Base-by-base conservation (phyloP, 2,329 filamentous ascomycete species). In the Coleophoma cylindrospora region DNA sequence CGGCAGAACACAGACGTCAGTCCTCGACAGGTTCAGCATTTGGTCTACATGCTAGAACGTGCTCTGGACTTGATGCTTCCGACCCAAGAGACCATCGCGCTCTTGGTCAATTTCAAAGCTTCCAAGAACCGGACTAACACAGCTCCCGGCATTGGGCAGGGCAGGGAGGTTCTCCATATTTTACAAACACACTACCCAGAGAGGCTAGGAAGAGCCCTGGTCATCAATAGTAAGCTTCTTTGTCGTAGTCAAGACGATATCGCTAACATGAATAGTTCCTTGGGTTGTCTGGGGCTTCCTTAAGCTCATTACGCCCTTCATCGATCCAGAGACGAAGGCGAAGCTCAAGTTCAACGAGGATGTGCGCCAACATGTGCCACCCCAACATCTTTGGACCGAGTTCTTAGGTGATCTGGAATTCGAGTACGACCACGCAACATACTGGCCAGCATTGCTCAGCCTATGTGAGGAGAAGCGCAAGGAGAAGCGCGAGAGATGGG, bases 291-390 rank as follows among this genome's bases (percentile, higher is more conserved):
- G 82, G 68, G 88, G 88, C 46, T 99, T 99, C 78, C 95, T 97
- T 79, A 96, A 95, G 71, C 74, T 96, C 61, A 91, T 99, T 70
- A 91, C 84, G 4, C 91, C 92, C 37, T 96, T 99, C 71, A 96
- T 99, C 71, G 94, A 99, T 69, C 94, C 94, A 8, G 74, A 91
- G 61, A 99, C 94, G 10, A 84, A 88, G 51, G 84, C 94, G 64
- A 99, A 99, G 76, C 84, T 99, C 73, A 95, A 94, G 74, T 96
- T 96, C 78, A 96, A 97, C 74, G 91, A 96, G 68, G 87, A 95
- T 65, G 84, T 96, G 74, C 79, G 78, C 59, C 75, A 87, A 58
- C 90, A 91, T 66, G 86, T 99, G 17, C 91, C 91, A 5, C 70
- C 83, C 8, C 77, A 85, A 61, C 92, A 97, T 67, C 80, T 99